Percentiles rank a stretch among this genome's conserved stretches.
Evolutionary conservation across 345 rosid genomes (phyloP).

Genomic region (Anacardium occidentale): DNA sequence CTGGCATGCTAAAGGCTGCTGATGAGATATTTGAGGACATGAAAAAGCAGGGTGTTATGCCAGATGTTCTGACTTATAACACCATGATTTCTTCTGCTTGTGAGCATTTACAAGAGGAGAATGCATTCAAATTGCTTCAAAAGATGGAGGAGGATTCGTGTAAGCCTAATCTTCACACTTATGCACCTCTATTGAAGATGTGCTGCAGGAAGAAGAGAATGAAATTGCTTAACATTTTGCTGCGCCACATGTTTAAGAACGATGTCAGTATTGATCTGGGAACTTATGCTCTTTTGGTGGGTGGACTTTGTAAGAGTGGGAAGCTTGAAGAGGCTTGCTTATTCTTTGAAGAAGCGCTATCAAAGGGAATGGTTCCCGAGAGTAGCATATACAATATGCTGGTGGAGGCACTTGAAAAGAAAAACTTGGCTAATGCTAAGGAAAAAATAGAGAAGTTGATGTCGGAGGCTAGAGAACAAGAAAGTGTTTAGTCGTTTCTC

Average conservation of each 20-base stretch:
- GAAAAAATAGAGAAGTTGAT: slow-evolving; percentile 50
- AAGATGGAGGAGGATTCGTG: slow-evolving; percentile 64
- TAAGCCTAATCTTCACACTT: slow-evolving; percentile 57
- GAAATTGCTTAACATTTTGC: slow-evolving; percentile 57
- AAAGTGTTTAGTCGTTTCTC: neutral
- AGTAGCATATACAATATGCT: slow-evolving; percentile 46
- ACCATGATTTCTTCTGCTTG: slow-evolving; percentile 65
- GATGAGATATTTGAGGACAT: slow-evolving; percentile 72
- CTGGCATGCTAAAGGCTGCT: slow-evolving; percentile 72
- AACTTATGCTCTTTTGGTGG: slow-evolving; percentile 55
- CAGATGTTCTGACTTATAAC: slow-evolving; percentile 48
- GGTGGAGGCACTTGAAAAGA: slow-evolving; percentile 52
- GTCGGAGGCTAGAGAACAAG: slow-evolving; percentile 4
- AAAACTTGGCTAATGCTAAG: slow-evolving; percentile 46
- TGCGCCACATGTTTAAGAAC: slow-evolving; percentile 66
- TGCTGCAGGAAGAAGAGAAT: slow-evolving; percentile 67
- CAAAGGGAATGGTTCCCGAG: slow-evolving; percentile 65
- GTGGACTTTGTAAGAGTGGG: slow-evolving; percentile 56
- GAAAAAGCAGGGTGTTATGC: slow-evolving; percentile 58
- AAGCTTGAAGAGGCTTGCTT: slow-evolving; percentile 59
- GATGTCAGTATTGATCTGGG: slow-evolving; percentile 59
- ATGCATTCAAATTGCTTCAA: slow-evolving; percentile 57
- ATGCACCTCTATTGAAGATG: slow-evolving; percentile 66
- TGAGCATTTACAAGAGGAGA: slow-evolving; percentile 52
- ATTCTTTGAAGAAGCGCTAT: slow-evolving; percentile 61